These are phyloP conservation scores for Cercospora zeae-maydis DNA, from an alignment of 2,329 filamentous ascomycete species.

Conservation along the genomic window DNA sequence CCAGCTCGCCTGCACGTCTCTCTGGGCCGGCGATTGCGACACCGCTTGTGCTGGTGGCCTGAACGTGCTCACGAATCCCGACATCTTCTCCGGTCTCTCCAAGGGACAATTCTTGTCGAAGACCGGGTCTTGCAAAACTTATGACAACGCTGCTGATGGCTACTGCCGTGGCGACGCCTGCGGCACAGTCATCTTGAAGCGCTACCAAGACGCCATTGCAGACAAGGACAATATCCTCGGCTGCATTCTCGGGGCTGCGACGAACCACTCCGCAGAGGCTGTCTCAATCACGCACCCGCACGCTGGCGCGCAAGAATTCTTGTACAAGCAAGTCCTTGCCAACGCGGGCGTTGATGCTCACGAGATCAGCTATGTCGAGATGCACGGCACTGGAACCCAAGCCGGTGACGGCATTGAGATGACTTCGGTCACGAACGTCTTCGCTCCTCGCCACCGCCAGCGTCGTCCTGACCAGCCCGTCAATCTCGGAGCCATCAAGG, in stretches of 20 bases:
- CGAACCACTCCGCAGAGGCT: constrained; percentile 78
- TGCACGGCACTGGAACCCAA: constrained; percentile 86
- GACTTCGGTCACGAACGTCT: constrained; percentile 66
- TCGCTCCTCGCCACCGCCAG: constrained; percentile 53
- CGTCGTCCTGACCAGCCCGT: constrained; percentile 50
- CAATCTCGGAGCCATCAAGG: constrained; percentile 54
- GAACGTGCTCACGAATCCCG: constrained; percentile 75
- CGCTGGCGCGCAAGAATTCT: constrained; percentile 66
- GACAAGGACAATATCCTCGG: constrained; percentile 72
- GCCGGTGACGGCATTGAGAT: constrained; percentile 81
- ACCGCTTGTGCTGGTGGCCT: constrained; percentile 76
- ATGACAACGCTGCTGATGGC: constrained; percentile 74
- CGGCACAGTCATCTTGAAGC: constrained; percentile 72
- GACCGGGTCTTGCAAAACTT: constrained; percentile 73
- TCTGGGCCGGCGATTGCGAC: constrained; percentile 74
- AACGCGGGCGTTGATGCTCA: constrained; percentile 71
- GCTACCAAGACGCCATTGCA: constrained; percentile 70
- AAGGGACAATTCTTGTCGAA: constrained; percentile 75
- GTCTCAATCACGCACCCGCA: constrained; percentile 83
- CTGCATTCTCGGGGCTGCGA: constrained; percentile 69
- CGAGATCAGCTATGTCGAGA: constrained; percentile 79
- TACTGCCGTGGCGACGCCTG: constrained; percentile 78
- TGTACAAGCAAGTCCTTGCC: constrained; percentile 68
- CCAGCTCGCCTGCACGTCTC: constrained; percentile 66
- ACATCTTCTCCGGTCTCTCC: constrained; percentile 72